Evolutionary conservation across 805 yeast species (phyloP), one percentile per base, ranked within the genome.

Genomic region (Candida golubevii): DNA sequence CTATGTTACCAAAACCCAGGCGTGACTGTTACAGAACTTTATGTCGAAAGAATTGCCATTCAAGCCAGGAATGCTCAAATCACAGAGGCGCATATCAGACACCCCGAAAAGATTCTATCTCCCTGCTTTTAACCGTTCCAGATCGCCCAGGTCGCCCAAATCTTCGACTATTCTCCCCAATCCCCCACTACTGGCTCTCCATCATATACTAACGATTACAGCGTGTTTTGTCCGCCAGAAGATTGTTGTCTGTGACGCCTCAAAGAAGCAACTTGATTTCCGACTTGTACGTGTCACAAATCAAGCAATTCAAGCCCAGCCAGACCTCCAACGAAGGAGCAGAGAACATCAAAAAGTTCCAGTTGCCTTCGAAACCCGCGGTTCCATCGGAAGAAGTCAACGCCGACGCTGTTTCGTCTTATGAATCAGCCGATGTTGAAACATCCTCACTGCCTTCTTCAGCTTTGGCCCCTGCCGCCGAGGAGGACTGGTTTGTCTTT

Each of bases 291-390:
- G 71, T 91, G 62, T 81, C 78, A 66, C 96, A 90, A 70, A 75
- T 93, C 70, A 87, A 83, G 74, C 80, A 81, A 50, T 90, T 87
- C 82, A 88, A 89, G 77, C 90, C 96, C 63, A 78, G 83, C 47
- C 81, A 88, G 49, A 63, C 83, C 44, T 70, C 85, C 47, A 80
- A 85, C 47, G 74, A 78, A 54, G 95, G 86, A 56, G 83, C 91
- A 50, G 88, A 82, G 53, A 77, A 83, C 54, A 91, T 89, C 56
- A 82, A 84, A 71, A 80, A 85, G 58, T 93, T 96, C 93, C 68
- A 75, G 49, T 72, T 81, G 51, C 98, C 98, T 59, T 66, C 77
- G 51, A 79, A 88, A 56, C 95, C 98, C 58, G 66, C 79, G 54
- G 66, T 74, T 38, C 97, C 97, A 57, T 69, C 77, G 52, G 63